These are phyloP conservation scores for Carex littledalei DNA, from an alignment of 176 grass and related monocot species.

Conservation along the genomic window DNA sequence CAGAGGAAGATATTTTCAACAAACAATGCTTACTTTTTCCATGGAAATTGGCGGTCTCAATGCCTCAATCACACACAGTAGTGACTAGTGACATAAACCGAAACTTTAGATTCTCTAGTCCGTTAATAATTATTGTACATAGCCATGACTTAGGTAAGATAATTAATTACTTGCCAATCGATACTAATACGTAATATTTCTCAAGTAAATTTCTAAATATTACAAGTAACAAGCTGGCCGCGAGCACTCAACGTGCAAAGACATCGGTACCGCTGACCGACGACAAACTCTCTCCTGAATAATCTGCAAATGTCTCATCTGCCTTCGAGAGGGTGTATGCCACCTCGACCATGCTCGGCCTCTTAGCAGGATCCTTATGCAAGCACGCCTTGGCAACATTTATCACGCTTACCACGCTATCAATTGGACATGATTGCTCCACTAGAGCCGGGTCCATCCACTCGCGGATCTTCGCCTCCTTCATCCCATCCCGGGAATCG, in stretches of 20 bases:
- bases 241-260: conserved; percentile 38
- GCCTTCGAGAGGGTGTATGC: conserved; percentile 83
- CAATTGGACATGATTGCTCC: conserved; percentile 60
- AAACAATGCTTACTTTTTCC: not conserved
- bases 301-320: conserved; percentile 68
- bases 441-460: conserved; percentile 74
- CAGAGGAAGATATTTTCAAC: not conserved
- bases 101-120: not conserved
- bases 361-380: conserved; percentile 65
- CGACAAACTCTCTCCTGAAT: conserved; percentile 56
- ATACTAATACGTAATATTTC: not conserved
- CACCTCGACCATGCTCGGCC: conserved; percentile 91
- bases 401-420: conserved; percentile 54
- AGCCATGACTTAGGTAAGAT: not conserved
- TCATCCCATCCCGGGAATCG: conserved; percentile 13
- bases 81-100: not conserved
- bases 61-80: not conserved
- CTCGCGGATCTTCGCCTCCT: conserved; percentile 38
- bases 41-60: not conserved
- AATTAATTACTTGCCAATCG: not conserved
- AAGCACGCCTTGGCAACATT: conserved; percentile 68
- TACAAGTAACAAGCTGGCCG: not conserved
- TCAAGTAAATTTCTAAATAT: not conserved
- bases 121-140: not conserved
- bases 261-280: conserved; percentile 32